These are phyloP conservation scores for Balansia obtecta DNA, from an alignment of 2,329 filamentous ascomycete species.

Conservation along the genomic window DNA sequence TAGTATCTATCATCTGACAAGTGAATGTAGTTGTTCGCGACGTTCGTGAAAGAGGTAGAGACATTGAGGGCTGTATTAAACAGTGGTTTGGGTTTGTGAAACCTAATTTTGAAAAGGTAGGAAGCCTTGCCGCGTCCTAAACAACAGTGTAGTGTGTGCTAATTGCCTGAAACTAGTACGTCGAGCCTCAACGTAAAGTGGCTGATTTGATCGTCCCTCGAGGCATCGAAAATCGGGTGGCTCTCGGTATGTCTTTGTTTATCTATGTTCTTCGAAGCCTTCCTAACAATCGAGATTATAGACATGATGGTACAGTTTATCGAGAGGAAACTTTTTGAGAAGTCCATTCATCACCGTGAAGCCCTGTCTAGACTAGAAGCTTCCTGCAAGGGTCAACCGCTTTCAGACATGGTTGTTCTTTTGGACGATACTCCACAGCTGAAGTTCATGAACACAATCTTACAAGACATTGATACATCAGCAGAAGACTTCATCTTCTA, in stretches of 20 bases:
- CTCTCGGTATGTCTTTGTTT: slow-evolving; percentile 49
- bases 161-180: slow-evolving; percentile 40
- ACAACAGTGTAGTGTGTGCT: neutral
- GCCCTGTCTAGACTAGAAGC: slow-evolving; percentile 66
- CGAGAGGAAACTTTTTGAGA: slow-evolving; percentile 72
- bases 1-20: slow-evolving; percentile 2
- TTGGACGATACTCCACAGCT: slow-evolving; percentile 71
- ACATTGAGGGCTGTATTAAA: slow-evolving; percentile 92
- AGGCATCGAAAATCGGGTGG: slow-evolving; percentile 88
- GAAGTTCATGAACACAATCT: slow-evolving; percentile 77
- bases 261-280: neutral
- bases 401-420: slow-evolving; percentile 64
- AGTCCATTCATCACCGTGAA: slow-evolving; percentile 71
- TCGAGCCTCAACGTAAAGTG: slow-evolving; percentile 81
- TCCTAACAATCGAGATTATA: slow-evolving; percentile 19
- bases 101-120: slow-evolving; percentile 76
- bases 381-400: slow-evolving; percentile 55
- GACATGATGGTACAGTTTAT: slow-evolving; percentile 93
- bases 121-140: neutral
- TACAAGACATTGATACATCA: slow-evolving; percentile 66
- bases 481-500: slow-evolving; percentile 96
- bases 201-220: slow-evolving; percentile 93
- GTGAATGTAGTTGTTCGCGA: slow-evolving; percentile 61
- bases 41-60: slow-evolving; percentile 76
- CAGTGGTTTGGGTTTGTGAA: slow-evolving; percentile 97